Base-by-base conservation (phyloP, 345 rosid species). In the Eucalyptus coolabah region DNA sequence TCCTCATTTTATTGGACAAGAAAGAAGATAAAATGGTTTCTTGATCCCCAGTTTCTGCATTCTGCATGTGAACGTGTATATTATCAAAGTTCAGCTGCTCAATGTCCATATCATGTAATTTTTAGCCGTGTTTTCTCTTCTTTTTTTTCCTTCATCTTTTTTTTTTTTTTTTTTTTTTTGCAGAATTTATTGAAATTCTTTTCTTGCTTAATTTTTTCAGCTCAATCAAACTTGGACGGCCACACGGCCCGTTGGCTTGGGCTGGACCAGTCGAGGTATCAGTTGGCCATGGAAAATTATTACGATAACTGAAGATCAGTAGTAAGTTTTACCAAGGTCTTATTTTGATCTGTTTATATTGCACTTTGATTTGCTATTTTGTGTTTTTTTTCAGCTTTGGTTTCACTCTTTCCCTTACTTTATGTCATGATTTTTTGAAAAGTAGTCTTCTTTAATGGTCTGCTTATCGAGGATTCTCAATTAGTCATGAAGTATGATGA, bases 191-290 rank as follows among this genome's bases (percentile, higher is more conserved):
- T 32, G 37, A 15, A 49, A 32, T 86, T 88, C 50, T 28, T 59
- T 49, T 88, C 54, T 45, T 88, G 21, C 82, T 65, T 47, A 12
- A 14, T 63, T 87, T 88, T 88, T 90, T 91, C 92, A 94, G 99
- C 98, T 40, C 98, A 96, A 95, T 96, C 99, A 86, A 95, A 97
- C 87, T 94, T 98, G 93, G 99, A 98, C 92, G 96, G 95, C 67
- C 96, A 96, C 93, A 91, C 95, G 94, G 98, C 98, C 42, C 94
- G 96, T 28, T 98, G 99, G 99, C 94, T 97, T 90, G 99, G 99
- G 49, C 95, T 98, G 91, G 93, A 97, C 92, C 99, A 96, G 89
- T 98, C 99, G 21, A 97, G 95, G 95, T 97, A 97, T 87, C 99
- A 98, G 50, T 97, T 98, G 98, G 99, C 98, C 30, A 86, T 97